phyloP scores from a whole-genome alignment of 805 yeast genomes.

The Spencermartinsiella europaea region DNA sequence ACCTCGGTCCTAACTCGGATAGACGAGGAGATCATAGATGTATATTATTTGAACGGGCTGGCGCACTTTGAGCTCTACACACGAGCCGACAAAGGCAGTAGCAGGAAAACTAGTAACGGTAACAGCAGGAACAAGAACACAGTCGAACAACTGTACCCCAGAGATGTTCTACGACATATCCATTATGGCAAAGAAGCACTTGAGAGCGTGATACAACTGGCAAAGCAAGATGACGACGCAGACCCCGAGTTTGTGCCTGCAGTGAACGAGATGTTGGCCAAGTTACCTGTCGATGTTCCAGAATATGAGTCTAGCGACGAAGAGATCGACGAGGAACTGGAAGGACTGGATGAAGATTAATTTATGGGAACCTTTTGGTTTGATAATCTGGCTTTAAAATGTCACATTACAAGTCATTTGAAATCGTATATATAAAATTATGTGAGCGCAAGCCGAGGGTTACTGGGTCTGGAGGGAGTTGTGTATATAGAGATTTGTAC shows the following conservation, averaged over 20 bases:
- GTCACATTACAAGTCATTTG: neutral
- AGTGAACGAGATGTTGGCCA: slow-evolving; percentile 44
- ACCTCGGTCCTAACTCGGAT: slow-evolving; percentile 63
- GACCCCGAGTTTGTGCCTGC: slow-evolving; percentile 58
- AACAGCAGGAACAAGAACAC: neutral
- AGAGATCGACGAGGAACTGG: slow-evolving; percentile 29
- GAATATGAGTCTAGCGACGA: slow-evolving; percentile 31
- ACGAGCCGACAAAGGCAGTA: slow-evolving; percentile 17
- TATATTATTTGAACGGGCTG: slow-evolving; percentile 78
- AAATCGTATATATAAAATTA: neutral
- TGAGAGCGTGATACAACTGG: slow-evolving; percentile 39
- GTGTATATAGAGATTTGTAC: too few relatives aligned
- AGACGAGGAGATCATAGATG: slow-evolving; percentile 79
- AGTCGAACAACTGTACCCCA: slow-evolving; percentile 13
- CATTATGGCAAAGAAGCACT: slow-evolving; percentile 38
- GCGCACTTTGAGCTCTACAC: slow-evolving; percentile 39
- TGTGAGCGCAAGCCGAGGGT: too few relatives aligned
- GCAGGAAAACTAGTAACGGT: too few relatives aligned
- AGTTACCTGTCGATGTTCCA: slow-evolving; percentile 50
- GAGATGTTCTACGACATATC: slow-evolving; percentile 36
- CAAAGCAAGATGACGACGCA: slow-evolving; percentile 36
- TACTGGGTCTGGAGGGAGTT: too few relatives aligned
- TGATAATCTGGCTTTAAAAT: too few relatives aligned
- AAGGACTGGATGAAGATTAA: slow-evolving; percentile 10
- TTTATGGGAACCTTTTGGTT: too few relatives aligned